Evolutionary conservation across 371 early-diverging fungal species (phyloP).

Genomic region (Conidiobolus incongruus): DNA sequence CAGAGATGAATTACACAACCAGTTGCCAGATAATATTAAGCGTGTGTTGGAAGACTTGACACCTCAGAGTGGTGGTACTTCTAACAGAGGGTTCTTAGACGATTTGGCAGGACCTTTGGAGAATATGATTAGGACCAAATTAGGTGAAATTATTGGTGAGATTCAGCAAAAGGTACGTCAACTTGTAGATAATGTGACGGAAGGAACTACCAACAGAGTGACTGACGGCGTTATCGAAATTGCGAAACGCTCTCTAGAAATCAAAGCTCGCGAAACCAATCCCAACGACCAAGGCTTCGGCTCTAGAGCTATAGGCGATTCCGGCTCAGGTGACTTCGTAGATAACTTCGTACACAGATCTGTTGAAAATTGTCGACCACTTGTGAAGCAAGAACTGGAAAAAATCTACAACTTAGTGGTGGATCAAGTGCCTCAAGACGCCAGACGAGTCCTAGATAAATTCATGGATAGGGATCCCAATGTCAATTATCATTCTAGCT

Average conservation of each 20-base stretch:
- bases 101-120: neutral
- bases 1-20: neutral
- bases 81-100: slow-evolving; percentile 1
- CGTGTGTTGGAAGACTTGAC: neutral
- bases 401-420: neutral
- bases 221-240: slow-evolving; percentile 1
- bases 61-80: neutral
- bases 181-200: neutral
- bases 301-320: neutral
- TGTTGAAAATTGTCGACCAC: neutral
- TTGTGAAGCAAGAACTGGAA: neutral
- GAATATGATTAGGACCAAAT: neutral
- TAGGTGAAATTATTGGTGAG: neutral
- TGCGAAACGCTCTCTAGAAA: neutral
- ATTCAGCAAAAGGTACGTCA: neutral
- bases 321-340: neutral
- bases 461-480: slow-evolving; percentile 1
- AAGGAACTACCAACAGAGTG: neutral
- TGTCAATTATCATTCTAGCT: too few species aligned
- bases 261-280: neutral
- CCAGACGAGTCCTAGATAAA: neutral
- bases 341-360: slow-evolving; percentile 2
- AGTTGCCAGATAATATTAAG: neutral
- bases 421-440: neutral
- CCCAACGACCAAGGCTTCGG: neutral